A percentile compares a stretch with the other conserved stretches of the same genome.
phyloP scores from a whole-genome alignment of 257 asterid species.

The Fraxinus americana region DNA sequence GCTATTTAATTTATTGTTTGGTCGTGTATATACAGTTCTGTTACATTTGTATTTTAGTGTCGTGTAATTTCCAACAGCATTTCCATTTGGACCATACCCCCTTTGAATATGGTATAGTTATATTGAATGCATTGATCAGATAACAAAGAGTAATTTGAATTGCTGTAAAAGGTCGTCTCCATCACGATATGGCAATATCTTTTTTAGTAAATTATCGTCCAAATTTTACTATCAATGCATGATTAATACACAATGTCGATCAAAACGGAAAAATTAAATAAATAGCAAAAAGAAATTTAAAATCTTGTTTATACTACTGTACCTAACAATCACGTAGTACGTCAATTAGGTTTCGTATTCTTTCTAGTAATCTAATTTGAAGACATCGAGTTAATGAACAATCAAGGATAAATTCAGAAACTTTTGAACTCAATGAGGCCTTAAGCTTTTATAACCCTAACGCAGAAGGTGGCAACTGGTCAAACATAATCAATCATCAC shows the following conservation, averaged over 20 bases:
- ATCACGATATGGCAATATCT: too few relatives aligned
- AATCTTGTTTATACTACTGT: neutral
- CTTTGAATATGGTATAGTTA: neutral
- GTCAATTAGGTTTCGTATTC: too few relatives aligned
- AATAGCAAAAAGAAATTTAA: too few relatives aligned
- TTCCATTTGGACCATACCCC: neutral
- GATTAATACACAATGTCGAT: too few relatives aligned
- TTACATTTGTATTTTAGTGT: constrained; percentile 21
- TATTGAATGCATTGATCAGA: neutral
- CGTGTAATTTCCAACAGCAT: neutral
- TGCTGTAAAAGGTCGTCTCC: neutral
- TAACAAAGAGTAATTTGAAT: neutral
- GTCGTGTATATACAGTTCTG: constrained; percentile 38
- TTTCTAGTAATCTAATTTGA: too few relatives aligned
- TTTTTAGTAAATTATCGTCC: too few relatives aligned
- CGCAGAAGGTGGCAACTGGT: neutral
- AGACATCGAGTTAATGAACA: too few relatives aligned
- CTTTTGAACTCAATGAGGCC: neutral
- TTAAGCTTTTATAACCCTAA: neutral
- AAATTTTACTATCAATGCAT: too few relatives aligned
- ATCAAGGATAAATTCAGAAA: too few relatives aligned
- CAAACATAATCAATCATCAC: neutral
- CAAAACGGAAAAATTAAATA: too few relatives aligned
- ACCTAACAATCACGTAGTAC: too few relatives aligned
- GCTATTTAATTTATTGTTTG: constrained; percentile 49